Percentiles rank a stretch among this genome's conserved stretches.
phyloP scores from a whole-genome alignment of 1,139 yeast genomes.

The Yamadazyma sp. region DNA sequence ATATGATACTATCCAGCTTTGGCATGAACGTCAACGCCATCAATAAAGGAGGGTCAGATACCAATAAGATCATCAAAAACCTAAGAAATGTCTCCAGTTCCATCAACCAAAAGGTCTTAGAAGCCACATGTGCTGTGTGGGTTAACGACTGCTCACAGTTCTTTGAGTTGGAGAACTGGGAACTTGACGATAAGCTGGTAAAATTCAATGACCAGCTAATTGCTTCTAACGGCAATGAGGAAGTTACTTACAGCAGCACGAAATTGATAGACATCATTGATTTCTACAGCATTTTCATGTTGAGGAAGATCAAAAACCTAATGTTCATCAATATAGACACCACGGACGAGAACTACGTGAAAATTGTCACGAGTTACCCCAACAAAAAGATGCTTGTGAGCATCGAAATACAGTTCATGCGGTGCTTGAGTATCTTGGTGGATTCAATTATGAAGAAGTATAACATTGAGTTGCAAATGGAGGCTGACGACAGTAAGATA shows the following conservation, averaged over 20 bases:
- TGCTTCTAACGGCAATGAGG: slow-evolving; percentile 9
- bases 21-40: slow-evolving; percentile 35
- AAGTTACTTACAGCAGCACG: slow-evolving; percentile 27
- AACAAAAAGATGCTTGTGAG: slow-evolving; percentile 43
- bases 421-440: slow-evolving; percentile 42
- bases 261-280: slow-evolving; percentile 38
- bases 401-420: slow-evolving; percentile 48
- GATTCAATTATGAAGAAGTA: slow-evolving; percentile 48
- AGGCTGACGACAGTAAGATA: slow-evolving; percentile 15
- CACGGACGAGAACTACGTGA: slow-evolving; percentile 18
- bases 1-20: slow-evolving; percentile 30
- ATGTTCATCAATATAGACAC: slow-evolving; percentile 23
- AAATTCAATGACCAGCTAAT: slow-evolving; percentile 1
- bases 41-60: slow-evolving; percentile 38
- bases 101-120: slow-evolving; percentile 41
- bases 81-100: slow-evolving; percentile 33
- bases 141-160: slow-evolving; percentile 50
- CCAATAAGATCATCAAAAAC: slow-evolving; percentile 38
- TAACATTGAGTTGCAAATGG: slow-evolving; percentile 27
- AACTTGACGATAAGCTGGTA: slow-evolving; percentile 21
- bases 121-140: slow-evolving; percentile 49
- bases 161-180: slow-evolving; percentile 47
- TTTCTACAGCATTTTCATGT: slow-evolving; percentile 37
- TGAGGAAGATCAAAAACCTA: slow-evolving; percentile 29
- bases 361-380: slow-evolving; percentile 38